A percentile compares a stretch with the other conserved stretches of the same genome.
These are phyloP conservation scores for Claviceps purpurea DNA, from an alignment of 2,329 filamentous ascomycete genomes.

Conservation along the genomic window DNA sequence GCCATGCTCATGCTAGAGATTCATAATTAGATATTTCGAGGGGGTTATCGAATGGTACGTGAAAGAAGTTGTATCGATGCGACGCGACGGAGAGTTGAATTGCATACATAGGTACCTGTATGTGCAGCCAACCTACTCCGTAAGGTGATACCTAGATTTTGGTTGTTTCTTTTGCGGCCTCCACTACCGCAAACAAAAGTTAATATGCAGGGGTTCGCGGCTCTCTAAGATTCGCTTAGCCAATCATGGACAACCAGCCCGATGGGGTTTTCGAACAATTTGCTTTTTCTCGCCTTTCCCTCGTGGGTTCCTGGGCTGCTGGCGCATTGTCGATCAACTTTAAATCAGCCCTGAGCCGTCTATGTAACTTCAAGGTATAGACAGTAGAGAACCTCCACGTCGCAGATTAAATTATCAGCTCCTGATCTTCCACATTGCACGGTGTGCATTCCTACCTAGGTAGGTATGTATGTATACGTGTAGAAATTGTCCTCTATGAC, in stretches of 20 bases:
- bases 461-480: no score
- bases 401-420: no score
- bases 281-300: neutral
- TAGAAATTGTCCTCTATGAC: no score
- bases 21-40: no score
- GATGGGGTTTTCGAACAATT: neutral
- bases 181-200: neutral
- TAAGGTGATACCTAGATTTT: neutral
- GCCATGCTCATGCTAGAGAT: no score
- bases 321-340: neutral
- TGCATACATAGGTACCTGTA: no score
- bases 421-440: no score
- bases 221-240: neutral
- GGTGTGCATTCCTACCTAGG: no score
- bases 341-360: neutral
- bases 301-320: neutral
- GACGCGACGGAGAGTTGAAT: no score
- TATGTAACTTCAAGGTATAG: neutral
- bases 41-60: no score
- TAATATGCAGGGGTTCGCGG: neutral
- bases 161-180: neutral
- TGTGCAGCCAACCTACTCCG: no score
- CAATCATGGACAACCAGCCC: neutral
- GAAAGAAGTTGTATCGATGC: no score
- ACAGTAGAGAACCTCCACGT: neutral